Base-by-base conservation (phyloP, 805 yeast species). In the Starmera caribaea region DNA sequence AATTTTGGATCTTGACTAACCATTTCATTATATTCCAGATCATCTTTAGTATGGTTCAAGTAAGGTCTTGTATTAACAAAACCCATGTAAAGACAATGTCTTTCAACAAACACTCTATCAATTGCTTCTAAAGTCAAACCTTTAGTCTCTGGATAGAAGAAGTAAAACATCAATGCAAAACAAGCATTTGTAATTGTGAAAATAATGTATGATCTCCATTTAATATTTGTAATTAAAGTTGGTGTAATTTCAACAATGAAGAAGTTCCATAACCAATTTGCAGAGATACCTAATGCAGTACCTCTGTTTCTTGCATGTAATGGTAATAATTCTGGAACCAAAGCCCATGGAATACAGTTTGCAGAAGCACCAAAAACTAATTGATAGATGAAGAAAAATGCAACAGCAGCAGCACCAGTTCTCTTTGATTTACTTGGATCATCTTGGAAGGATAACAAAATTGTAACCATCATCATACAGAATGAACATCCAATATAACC, bases 61-160 rank as follows among this genome's bases (percentile, higher is more conserved):
- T 70, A 72, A 32, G 86, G 86, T 68, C 81, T 51, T 40, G 69
- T 62, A 32, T 69, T 66, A 38, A 88, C 88, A 36, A 81, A 80
- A 57, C 74, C 71, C 69, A 80, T 36, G n/a, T 28, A 42, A 46
- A 54, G 8, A 82, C 73, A 29, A 34, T 37, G 35, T 35, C 32
- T 39, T 61, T 73, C 75, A 52, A 84, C 83, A 46, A 38, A 46
- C 13, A 62, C 76, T 53, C 79, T 77, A 55, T 81, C 89, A 57
- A 81, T 73, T 54, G 80, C 86, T 59, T 81, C 89, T 59, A 82
- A 69, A 31, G 82, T 69, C 57, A 86, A 72, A 37, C 87, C 86
- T 28, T 82, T 76, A 34, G 88, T 81, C 64, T 82, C 90, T 33
- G 89, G 90, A 58, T 79, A 82, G 59, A 70, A 74, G 63, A 79